Evolutionary conservation across 2,329 filamentous ascomycete genomes (phyloP), one percentile per base, ranked within the genome.

Genomic region (Teratosphaeriaceae sp.): DNA sequence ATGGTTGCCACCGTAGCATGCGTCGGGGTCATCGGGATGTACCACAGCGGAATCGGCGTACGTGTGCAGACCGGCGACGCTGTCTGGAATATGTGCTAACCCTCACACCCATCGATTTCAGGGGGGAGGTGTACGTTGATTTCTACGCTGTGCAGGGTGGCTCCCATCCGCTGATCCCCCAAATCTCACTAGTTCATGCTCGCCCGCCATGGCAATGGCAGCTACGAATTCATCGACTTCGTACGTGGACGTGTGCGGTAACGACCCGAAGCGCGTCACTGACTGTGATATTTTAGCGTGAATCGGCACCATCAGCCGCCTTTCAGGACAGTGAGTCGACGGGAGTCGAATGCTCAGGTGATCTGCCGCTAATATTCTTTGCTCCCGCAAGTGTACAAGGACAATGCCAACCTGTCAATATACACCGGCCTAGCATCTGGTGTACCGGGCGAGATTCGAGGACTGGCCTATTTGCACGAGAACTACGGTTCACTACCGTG

Each of bases 221-320:
- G 72, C 15, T 94, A 89, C 59, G 88, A 94, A 59, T 82, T 82
- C 45, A 80, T 97, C 53, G 90, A 97, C 65, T 97, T 94, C 59
- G 27, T 30, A n/a, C n/a, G n/a, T n/a, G n/a, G n/a, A n/a, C n/a
- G n/a, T n/a, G n/a, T n/a, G n/a, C 27, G 15, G 27, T 30, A 26
- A 26, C 23, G 23, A 26, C 6, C 23, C 27, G 15, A 30, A 4
- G 12, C 5, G 5, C 11, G 5, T 30, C 27, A 30, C 27, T 30
- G 27, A 30, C 12, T 4, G 11, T 30, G 15, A 11, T 13, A 12
- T 13, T 30, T 5, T 30, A 30, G 27, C 76, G 90, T 36, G 90
- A 97, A 63, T 80, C 84, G 0, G 90, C 90, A 0, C 90, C 90
- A 1, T 84, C 82, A 0, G 85, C 86, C 0, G 85, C 88, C 0